Evolutionary conservation across 768 basidiomycete genomes (phyloP), one percentile per base, ranked within the genome.

Genomic region (Fistulinella prunicolor): DNA sequence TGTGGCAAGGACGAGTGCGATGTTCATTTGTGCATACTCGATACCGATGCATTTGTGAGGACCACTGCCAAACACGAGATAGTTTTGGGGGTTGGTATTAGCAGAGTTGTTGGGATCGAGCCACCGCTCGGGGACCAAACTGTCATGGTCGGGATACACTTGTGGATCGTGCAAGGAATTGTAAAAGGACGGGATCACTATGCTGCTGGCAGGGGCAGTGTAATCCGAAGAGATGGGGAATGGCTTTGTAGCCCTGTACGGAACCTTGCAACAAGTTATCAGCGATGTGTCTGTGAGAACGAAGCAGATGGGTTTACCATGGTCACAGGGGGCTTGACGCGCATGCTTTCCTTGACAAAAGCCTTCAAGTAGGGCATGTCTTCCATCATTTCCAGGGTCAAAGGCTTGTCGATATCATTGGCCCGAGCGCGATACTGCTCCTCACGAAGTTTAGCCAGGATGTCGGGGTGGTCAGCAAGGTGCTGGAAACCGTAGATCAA

Each of bases 401-500:
- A 62, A 19, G 89, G 85, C 47, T 76, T 77, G 26, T 89, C 80
- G 45, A 79, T 71, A 66, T 96, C 84, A 48, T 86, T 87, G 51
- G 79, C 79, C 47, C 96, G 83, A 46, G 95, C 79, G 38, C 80
- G 77, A 36, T 86, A 82, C 68, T 97, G 94, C 71, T 99, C 96
- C 58, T 86, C 89, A 44, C 88, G 81, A 53, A 98, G 80, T 71
- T 95, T 97, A 30, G 80, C 82, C 57, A 95, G 70, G 45, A 96
- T 72, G 21, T 93, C 87, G 1, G 95, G 95, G 64, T 90, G 78
- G 68, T 98, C 96, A 37, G 89, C 90, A 30, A 96, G 77, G 68
- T 94, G 91, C 70, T 99, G 96, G 82, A 98, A 96, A 32, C 83
- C 87, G 67, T 91, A 97, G 61, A 96, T 93, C 59, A 97, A 73